Evolutionary conservation across 2,329 filamentous ascomycete species (phyloP).

Genomic region (Graphium sp.): DNA sequence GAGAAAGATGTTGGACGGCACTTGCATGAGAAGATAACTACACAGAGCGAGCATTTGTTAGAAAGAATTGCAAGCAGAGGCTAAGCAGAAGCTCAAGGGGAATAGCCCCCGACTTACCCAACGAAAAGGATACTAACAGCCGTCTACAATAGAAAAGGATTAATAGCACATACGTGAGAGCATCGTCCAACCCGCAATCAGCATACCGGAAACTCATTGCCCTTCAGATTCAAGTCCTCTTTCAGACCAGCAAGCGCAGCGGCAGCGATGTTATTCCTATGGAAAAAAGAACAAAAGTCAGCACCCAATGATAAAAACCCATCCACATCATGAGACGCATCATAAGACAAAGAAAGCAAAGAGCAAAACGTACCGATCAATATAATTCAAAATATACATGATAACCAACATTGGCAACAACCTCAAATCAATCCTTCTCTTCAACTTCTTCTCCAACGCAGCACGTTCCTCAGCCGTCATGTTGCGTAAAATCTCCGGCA

Average conservation of each 20-base stretch:
- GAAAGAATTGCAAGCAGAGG: neutral
- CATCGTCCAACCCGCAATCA: too few relatives aligned
- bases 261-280: conserved; percentile 20
- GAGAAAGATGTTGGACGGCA: conserved; percentile 25
- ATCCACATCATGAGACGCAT: too few relatives aligned
- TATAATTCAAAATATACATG: conserved; percentile 51
- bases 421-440: conserved; percentile 43
- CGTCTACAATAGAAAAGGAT: too few relatives aligned
- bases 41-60: too few relatives aligned
- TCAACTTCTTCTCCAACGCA: conserved; percentile 31
- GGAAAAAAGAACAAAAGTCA: too few relatives aligned
- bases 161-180: too few relatives aligned
- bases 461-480: conserved; percentile 27
- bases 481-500: conserved; percentile 15
- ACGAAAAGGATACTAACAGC: conserved; percentile 33
- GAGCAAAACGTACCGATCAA: conserved; percentile 19
- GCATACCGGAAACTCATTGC: conserved; percentile 6
- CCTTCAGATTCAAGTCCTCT: conserved; percentile 21
- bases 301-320: too few relatives aligned
- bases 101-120: conserved; percentile 15
- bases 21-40: conserved; percentile 24
- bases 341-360: too few relatives aligned
- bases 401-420: conserved; percentile 44
- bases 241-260: conserved; percentile 27
- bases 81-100: neutral